Conservation (phyloP, 2,329 filamentous ascomycete genomes). For the Pezicula radicicola region DNA sequence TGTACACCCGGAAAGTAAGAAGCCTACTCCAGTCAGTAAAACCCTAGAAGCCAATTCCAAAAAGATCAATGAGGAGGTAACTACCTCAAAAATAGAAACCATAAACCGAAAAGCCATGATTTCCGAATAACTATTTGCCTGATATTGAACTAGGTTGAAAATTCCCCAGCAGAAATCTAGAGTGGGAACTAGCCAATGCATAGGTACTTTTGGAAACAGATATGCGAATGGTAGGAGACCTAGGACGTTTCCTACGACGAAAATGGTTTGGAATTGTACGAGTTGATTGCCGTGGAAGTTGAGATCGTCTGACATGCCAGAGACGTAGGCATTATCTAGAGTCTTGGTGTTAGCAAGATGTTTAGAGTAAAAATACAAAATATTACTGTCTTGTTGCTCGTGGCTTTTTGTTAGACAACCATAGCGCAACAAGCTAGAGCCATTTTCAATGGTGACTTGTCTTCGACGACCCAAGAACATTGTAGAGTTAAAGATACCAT, state of each 20-base stretch:
- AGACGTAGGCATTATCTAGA: conserved; percentile 27
- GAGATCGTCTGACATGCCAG: conserved; percentile 35
- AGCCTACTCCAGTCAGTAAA: conserved; percentile 9
- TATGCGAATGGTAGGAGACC: conserved; percentile 20
- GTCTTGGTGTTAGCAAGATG: conserved; percentile 8
- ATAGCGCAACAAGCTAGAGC: too few species aligned
- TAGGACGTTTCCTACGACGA: conserved; percentile 14
- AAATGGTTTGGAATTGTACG: conserved; percentile 20
- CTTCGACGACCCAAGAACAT: too few species aligned
- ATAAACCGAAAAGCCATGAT: conserved; percentile 50
- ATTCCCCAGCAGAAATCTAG: conserved; percentile 18
- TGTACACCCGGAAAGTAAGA: conserved; percentile 29
- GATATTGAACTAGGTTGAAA: conserved; percentile 19
- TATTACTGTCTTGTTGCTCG: too few species aligned
- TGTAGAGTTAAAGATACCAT: too few species aligned
- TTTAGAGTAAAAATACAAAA: not conserved
- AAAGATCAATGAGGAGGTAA: not conserved
- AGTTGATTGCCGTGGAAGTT: conserved; percentile 49
- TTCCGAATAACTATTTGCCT: conserved; percentile 42
- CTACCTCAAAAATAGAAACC: conserved; percentile 47
- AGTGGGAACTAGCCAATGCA: conserved; percentile 17
- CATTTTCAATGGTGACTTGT: too few species aligned
- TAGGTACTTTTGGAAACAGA: conserved; percentile 17
- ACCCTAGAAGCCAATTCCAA: not conserved
- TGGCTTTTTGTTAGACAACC: too few species aligned